These are phyloP conservation scores for Candida taoyuanica DNA, from an alignment of 805 yeast genomes.

Conservation along the genomic window DNA sequence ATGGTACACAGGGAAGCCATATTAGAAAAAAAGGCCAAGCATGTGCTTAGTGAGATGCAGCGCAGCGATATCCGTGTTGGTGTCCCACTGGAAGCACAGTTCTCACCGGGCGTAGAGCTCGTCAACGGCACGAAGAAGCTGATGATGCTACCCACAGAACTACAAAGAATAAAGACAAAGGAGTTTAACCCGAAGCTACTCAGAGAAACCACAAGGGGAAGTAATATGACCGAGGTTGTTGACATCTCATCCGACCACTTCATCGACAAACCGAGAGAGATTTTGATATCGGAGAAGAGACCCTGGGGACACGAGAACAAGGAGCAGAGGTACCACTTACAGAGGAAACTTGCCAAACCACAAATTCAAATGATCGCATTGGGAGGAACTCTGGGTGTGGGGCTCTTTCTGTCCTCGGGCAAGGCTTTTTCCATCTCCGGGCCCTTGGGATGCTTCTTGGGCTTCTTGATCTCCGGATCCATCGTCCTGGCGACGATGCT, in stretches of 20 bases:
- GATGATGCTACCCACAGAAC: constrained; percentile 9
- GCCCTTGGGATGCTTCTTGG: constrained; percentile 69
- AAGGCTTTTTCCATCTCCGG: constrained; percentile 72
- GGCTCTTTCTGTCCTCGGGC: constrained; percentile 64
- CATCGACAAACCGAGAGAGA: constrained; percentile 5
- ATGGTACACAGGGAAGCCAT: constrained; percentile 31
- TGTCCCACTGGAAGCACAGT: constrained; percentile 20
- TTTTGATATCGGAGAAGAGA: not conserved
- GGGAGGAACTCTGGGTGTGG: constrained; percentile 79
- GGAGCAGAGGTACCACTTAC: constrained; percentile 31
- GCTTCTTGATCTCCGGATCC: constrained; percentile 59
- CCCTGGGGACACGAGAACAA: not conserved
- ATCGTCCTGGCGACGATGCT: constrained; percentile 65
- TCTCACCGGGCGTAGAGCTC: constrained; percentile 24
- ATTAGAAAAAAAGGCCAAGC: constrained; percentile 27
- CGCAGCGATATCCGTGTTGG: constrained; percentile 20
- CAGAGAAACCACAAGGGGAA: constrained; percentile 14
- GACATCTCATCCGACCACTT: constrained; percentile 19
- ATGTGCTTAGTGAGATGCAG: constrained; percentile 14
- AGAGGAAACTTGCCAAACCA: constrained; percentile 55
- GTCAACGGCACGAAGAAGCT: constrained; percentile 8
- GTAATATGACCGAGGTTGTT: constrained; percentile 26
- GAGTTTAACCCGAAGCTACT: constrained; percentile 9
- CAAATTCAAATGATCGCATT: constrained; percentile 76
- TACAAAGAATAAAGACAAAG: constrained; percentile 8